Percentiles rank a stretch among this genome's conserved stretches.
These are phyloP conservation scores for Trichoderma citrinoviride DNA, from an alignment of 2,329 filamentous ascomycete genomes.

Conservation along the genomic window DNA sequence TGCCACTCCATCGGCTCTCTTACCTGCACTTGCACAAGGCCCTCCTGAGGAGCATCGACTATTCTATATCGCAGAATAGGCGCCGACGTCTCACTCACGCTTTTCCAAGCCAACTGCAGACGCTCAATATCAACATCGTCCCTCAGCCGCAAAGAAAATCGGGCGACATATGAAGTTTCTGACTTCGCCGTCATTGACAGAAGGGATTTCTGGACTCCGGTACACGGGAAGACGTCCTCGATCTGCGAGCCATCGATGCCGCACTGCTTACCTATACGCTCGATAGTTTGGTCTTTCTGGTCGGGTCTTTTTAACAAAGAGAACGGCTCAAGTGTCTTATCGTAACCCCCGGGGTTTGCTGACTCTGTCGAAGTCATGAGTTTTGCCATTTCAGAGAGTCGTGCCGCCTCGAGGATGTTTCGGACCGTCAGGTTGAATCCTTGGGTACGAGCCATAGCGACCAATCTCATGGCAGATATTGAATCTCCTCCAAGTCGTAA, in stretches of 20 bases:
- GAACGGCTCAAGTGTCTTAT: neutral
- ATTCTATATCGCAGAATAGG: conserved; percentile 17
- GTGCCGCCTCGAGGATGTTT: neutral
- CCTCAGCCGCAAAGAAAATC: neutral
- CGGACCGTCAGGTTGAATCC: neutral
- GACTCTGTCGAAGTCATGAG: neutral
- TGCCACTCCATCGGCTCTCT: conserved; percentile 4
- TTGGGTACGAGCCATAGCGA: neutral
- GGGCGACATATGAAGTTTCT: neutral
- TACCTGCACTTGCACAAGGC: conserved; percentile 16
- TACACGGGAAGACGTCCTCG: conserved; percentile 15
- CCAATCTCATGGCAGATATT: conserved; percentile 9
- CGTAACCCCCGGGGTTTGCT: neutral
- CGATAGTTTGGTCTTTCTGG: neutral
- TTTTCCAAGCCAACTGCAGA: conserved; percentile 9
- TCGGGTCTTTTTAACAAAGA: neutral
- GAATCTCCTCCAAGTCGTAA: conserved; percentile 9
- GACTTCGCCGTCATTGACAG: conserved; percentile 10
- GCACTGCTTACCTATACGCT: neutral
- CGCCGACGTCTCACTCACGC: neutral
- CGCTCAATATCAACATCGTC: conserved; percentile 7
- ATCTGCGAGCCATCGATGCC: neutral
- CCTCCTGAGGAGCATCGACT: conserved; percentile 7
- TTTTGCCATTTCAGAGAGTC: conserved; percentile 7
- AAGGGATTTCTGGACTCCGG: conserved; percentile 9